A percentile compares a stretch with the other conserved stretches of the same genome.
Conservation (phyloP, 2,329 filamentous ascomycete species). For the Fusarium sacchari region DNA sequence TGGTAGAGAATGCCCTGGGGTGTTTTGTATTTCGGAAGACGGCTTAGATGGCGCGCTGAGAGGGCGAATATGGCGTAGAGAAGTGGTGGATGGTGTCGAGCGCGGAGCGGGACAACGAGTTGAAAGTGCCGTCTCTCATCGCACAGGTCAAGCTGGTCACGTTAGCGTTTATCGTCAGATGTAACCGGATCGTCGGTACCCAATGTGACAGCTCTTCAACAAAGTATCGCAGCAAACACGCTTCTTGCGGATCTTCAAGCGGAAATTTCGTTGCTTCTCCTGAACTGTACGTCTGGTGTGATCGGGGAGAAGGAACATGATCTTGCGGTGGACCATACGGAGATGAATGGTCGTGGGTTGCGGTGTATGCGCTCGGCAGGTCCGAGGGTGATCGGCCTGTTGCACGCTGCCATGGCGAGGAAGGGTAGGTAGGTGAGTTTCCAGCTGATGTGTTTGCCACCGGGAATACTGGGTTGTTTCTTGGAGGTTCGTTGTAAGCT, state of each 20-base stretch:
- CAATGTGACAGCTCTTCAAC: conserved; percentile 54
- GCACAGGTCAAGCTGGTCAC: conserved; percentile 51
- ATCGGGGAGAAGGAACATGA: conserved; percentile 15
- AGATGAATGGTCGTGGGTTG: conserved; percentile 22
- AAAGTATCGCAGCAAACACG: conserved; percentile 52
- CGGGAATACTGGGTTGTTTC: background rate
- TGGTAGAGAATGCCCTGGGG: conserved; percentile 50
- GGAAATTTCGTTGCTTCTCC: conserved; percentile 42
- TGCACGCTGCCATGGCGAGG: conserved; percentile 25
- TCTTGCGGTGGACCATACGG: conserved; percentile 14
- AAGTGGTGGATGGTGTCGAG: conserved; percentile 50
- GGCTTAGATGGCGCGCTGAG: conserved; percentile 52
- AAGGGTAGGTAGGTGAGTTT: conserved; percentile 7
- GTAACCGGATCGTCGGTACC: conserved; percentile 33
- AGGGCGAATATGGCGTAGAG: conserved; percentile 55
- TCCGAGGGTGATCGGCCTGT: conserved; percentile 18
- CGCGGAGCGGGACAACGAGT: conserved; percentile 50
- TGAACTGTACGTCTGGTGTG: conserved; percentile 5
- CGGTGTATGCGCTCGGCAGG: conserved; percentile 17
- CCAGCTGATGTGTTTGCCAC: background rate
- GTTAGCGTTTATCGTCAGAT: conserved; percentile 1
- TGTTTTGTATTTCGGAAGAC: conserved; percentile 52
- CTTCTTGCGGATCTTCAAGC: conserved; percentile 49
- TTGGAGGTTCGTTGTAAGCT: background rate
- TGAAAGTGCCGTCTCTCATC: conserved; percentile 54